A percentile compares a stretch with the other conserved stretches of the same genome.
Conservation (phyloP, 2,329 filamentous ascomycete species). For the Tothia fuscella region DNA sequence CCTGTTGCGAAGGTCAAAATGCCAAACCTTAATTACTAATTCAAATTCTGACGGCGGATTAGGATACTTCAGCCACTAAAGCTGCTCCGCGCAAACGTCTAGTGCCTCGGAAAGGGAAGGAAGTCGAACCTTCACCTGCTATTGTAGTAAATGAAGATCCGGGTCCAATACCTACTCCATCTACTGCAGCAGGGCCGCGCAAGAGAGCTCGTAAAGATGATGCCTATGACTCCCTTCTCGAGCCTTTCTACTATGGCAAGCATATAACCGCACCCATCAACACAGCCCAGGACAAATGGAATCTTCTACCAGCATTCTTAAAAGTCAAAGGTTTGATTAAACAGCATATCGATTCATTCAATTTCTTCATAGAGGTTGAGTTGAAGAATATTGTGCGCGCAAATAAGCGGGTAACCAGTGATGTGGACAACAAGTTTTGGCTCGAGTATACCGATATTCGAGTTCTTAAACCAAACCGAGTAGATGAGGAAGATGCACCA, state of each 20-base stretch:
- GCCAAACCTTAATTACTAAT: neutral
- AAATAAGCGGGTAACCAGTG: slow-evolving; percentile 78
- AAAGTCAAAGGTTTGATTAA: slow-evolving; percentile 96
- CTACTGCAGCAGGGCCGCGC: slow-evolving; percentile 7
- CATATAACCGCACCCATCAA: slow-evolving; percentile 56
- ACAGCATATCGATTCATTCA: slow-evolving; percentile 97
- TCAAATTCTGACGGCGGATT: too few species aligned
- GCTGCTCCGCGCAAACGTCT: slow-evolving; percentile 8
- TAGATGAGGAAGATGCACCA: slow-evolving; percentile 53
- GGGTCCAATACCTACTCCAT: too few species aligned
- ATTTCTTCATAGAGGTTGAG: slow-evolving; percentile 94
- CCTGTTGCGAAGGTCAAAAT: slow-evolving; percentile 18
- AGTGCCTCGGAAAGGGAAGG: slow-evolving; percentile 6
- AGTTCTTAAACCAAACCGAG: slow-evolving; percentile 67
- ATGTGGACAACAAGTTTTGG: slow-evolving; percentile 86
- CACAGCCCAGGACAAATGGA: slow-evolving; percentile 82
- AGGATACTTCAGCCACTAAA: too few species aligned
- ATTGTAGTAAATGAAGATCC: slow-evolving; percentile 11
- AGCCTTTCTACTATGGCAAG: slow-evolving; percentile 60
- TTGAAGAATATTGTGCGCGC: slow-evolving; percentile 93
- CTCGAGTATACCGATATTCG: slow-evolving; percentile 86
- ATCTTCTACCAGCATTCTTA: slow-evolving; percentile 89
- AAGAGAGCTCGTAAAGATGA: slow-evolving; percentile 23
- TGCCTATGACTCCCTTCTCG: slow-evolving; percentile 50
- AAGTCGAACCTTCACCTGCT: slow-evolving; percentile 4